Evolutionary conservation across 257 asterid genomes (phyloP).

Genomic region (Misopates orontium): DNA sequence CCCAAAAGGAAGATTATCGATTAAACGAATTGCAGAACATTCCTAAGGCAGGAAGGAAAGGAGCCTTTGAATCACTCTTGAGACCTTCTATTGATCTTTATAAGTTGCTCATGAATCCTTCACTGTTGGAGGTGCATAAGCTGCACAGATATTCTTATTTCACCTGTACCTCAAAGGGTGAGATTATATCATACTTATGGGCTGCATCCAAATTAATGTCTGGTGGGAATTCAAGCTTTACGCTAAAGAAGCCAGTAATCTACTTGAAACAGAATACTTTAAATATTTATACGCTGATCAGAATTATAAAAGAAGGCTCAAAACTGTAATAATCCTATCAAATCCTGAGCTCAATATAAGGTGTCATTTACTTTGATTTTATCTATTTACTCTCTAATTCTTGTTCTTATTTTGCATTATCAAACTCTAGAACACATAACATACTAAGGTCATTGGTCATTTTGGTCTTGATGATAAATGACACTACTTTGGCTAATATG

Average conservation of each 20-base stretch:
- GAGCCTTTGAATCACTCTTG: background rate
- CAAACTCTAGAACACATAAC: no score
- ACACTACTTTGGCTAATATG: background rate
- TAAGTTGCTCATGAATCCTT: background rate
- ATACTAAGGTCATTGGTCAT: background rate
- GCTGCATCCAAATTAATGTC: no score
- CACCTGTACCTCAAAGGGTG: background rate
- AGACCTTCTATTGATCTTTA: no score
- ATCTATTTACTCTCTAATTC: no score
- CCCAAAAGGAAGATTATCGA: no score
- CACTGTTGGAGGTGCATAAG: no score
- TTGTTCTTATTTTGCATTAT: no score
- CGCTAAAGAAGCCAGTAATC: no score
- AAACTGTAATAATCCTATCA: background rate
- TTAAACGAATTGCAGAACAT: no score
- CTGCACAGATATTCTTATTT: background rate
- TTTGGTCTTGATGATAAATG: slow-evolving; percentile 1
- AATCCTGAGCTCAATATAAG: background rate
- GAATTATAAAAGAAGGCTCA: background rate
- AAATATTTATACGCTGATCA: background rate
- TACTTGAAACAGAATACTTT: background rate
- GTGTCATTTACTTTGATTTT: no score
- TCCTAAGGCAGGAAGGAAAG: no score
- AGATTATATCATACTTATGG: background rate
- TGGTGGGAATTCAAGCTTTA: no score